Base-by-base conservation (phyloP, 1,284 basidiomycete species). In the Agaricales sp. region DNA sequence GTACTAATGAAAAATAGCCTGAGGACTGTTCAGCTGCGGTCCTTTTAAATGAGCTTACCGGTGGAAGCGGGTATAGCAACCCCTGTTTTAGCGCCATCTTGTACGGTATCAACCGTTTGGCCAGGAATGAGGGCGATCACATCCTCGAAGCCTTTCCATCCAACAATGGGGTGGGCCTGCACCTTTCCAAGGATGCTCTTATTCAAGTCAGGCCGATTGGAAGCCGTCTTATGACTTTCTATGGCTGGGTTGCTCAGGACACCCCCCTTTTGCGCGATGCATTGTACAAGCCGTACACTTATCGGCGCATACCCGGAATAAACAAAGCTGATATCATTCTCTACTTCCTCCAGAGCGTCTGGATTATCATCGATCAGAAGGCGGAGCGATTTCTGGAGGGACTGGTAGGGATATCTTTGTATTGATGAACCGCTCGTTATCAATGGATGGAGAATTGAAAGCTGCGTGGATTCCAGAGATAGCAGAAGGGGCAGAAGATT, bases 271-370 rank as follows among this genome's bases (percentile, higher is more conserved):
- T 96, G 87, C 45, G 85, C 83, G 20, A 94, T 78, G 58, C 90
- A 95, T 65, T 99, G 95, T 4, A 98, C 86, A 2, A 99, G 75
- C 11, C 96, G 81, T 4, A 97, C 68, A 58, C 87, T 92, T 54
- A 98, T 78, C 11, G 96, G 96, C 1, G 96, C 94, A 64, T 94
- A 99, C 6, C 96, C 96, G 1, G 92, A 96, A 69, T 97, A 99
- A 35, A 91, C 89, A 65, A 91, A 99, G 52, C 89, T 85, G 59
- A 98, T 88, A 64, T 99, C 96, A 60, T 88, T 88, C 57, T 95
- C 93, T 26, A 85, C 73, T 60, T 86, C 86, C 54, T 84, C 86
- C 30, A 82, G 63, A 13, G 78, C 76, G 56, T 87, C 84, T 38
- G 77, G 71, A 57, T 83, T 86, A 49, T 97, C 94, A 61, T 99